These are phyloP conservation scores for Camillea tinctor DNA, from an alignment of 2,329 filamentous ascomycete genomes.

Conservation along the genomic window DNA sequence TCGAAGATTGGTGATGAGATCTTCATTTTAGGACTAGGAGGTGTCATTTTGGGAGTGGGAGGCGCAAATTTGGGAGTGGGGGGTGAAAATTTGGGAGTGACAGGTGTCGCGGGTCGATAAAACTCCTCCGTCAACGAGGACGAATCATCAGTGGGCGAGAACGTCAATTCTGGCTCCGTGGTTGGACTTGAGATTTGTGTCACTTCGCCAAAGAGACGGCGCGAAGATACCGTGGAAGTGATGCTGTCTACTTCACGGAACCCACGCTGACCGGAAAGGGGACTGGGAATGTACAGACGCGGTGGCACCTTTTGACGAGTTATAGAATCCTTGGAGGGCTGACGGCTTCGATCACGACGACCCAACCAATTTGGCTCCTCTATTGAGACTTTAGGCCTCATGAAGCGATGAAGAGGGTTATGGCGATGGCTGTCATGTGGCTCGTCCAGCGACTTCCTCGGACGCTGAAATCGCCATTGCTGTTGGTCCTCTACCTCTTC, in stretches of 20 bases:
- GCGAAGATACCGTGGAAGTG: slow-evolving; percentile 24
- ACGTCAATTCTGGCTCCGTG: slow-evolving; percentile 31
- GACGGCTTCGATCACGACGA: slow-evolving; percentile 22
- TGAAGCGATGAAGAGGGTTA: slow-evolving; percentile 25
- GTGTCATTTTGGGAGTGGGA: slow-evolving; percentile 29
- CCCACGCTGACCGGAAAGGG: slow-evolving; percentile 24
- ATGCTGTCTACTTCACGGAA: slow-evolving; percentile 33
- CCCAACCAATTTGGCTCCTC: slow-evolving; percentile 14
- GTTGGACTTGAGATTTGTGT: slow-evolving; percentile 22
- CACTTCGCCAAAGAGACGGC: slow-evolving; percentile 32
- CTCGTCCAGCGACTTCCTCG: slow-evolving; percentile 15
- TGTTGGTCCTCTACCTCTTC: slow-evolving; percentile 16
- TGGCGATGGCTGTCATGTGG: slow-evolving; percentile 9
- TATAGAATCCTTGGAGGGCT: slow-evolving; percentile 24
- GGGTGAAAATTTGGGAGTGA: slow-evolving; percentile 18
- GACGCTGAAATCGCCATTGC: slow-evolving; percentile 11
- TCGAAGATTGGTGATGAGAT: slow-evolving; percentile 52
- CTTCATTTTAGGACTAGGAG: slow-evolving; percentile 25
- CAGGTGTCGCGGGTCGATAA: slow-evolving; percentile 31
- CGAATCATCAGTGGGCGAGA: slow-evolving; percentile 31
- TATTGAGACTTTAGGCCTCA: slow-evolving; percentile 23
- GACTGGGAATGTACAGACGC: slow-evolving; percentile 22
- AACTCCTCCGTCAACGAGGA: slow-evolving; percentile 30
- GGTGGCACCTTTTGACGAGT: slow-evolving; percentile 16
- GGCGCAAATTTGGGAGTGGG: slow-evolving; percentile 27